Conservation (phyloP, 2,329 filamentous ascomycete species). For the Talaromyces islandicus region DNA sequence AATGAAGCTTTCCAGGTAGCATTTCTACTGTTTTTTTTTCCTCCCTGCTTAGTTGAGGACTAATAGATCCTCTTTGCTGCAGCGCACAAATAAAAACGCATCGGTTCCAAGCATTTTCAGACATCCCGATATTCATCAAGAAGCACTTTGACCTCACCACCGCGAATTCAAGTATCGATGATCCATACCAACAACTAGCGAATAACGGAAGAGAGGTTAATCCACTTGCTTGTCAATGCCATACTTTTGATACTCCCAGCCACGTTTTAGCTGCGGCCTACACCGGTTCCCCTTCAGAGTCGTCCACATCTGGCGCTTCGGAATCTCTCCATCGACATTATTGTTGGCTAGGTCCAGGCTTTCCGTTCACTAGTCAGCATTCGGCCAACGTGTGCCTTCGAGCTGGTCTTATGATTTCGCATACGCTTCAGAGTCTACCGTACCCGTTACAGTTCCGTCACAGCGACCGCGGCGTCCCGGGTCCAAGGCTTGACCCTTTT, state of each 20-base stretch:
- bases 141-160: slow-evolving; percentile 39
- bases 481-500: slow-evolving; percentile 5
- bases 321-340: slow-evolving; percentile 17
- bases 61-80: neutral
- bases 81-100: slow-evolving; percentile 43
- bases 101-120: slow-evolving; percentile 41
- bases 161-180: slow-evolving; percentile 17
- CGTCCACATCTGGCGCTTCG: slow-evolving; percentile 26
- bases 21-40: neutral
- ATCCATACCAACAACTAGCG: slow-evolving; percentile 14
- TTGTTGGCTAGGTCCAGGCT: slow-evolving; percentile 18
- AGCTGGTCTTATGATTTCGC: slow-evolving; percentile 35
- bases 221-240: slow-evolving; percentile 27
- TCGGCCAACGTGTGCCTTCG: slow-evolving; percentile 37
- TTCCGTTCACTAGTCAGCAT: slow-evolving; percentile 36
- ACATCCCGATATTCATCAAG: slow-evolving; percentile 41
- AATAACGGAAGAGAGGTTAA: slow-evolving; percentile 17
- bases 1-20: slow-evolving; percentile 40
- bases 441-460: slow-evolving; percentile 26
- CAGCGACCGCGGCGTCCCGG: slow-evolving; percentile 5
- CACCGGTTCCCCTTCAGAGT: slow-evolving; percentile 25
- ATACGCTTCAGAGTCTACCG: slow-evolving; percentile 35
- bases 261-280: slow-evolving; percentile 24
- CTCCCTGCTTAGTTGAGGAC: neutral
- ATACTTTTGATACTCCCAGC: slow-evolving; percentile 24